These are phyloP conservation scores for Carpinus viminea DNA, from an alignment of 306 rosid genomes.

Conservation along the genomic window DNA sequence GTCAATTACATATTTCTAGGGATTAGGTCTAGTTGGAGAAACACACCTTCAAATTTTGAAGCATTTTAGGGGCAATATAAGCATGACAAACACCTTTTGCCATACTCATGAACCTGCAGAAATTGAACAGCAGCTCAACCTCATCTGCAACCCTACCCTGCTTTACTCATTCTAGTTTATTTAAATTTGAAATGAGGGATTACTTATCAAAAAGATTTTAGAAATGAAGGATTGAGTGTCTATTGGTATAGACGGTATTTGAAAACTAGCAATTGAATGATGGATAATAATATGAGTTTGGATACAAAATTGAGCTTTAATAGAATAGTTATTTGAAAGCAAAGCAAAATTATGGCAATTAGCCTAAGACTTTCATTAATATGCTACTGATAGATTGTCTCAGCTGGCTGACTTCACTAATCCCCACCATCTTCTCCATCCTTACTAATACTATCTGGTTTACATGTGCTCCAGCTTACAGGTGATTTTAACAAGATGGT, in stretches of 20 bases:
- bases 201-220: background rate
- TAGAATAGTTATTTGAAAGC: background rate
- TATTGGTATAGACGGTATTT: background rate
- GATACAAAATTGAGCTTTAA: too few relatives aligned
- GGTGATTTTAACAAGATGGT: constrained; percentile 66
- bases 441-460: background rate
- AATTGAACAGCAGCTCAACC: background rate
- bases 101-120: background rate
- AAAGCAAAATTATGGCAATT: background rate
- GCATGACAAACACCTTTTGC: background rate
- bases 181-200: background rate
- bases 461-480: constrained; percentile 43
- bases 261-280: background rate
- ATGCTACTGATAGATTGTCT: background rate
- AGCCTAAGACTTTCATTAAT: background rate
- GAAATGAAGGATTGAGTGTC: too few relatives aligned
- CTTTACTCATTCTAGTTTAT: background rate
- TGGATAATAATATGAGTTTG: background rate
- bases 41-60: background rate
- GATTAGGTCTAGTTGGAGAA: background rate
- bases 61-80: background rate
- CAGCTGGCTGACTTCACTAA: too few relatives aligned
- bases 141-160: background rate
- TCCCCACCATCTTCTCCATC: background rate
- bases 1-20: background rate